A percentile compares a stretch with the other conserved stretches of the same genome.
phyloP scores from a whole-genome alignment of 306 rosid genomes.

The Cucurbita ficifolia region DNA sequence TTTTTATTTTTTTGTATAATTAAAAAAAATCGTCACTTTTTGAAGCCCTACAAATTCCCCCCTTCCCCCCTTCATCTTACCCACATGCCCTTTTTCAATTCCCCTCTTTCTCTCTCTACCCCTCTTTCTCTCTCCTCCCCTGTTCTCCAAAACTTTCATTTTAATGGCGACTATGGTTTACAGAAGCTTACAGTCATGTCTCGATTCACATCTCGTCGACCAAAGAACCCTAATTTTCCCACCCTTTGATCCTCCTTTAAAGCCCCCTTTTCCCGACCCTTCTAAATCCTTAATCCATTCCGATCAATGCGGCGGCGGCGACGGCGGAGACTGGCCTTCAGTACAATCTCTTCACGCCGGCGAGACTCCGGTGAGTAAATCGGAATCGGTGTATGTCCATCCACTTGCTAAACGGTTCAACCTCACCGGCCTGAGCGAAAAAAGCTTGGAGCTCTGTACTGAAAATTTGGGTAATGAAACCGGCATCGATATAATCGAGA shows the following conservation, averaged over 20 bases:
- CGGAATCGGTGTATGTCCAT: slow-evolving; percentile 32
- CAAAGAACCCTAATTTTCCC: not conserved
- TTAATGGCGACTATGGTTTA: slow-evolving; percentile 6
- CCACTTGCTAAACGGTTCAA: slow-evolving; percentile 39
- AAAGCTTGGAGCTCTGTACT: slow-evolving; percentile 64
- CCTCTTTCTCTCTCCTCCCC: not conserved
- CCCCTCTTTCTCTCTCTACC: not conserved
- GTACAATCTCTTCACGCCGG: slow-evolving; percentile 33
- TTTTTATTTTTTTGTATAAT: too few species aligned
- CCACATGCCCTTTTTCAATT: not conserved
- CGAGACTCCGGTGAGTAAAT: not conserved
- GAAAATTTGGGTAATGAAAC: slow-evolving; percentile 82
- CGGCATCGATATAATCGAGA: slow-evolving; percentile 46
- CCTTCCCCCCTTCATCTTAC: not conserved
- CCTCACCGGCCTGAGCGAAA: slow-evolving; percentile 24
- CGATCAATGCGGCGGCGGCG: slow-evolving; percentile 3
- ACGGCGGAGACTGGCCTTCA: slow-evolving; percentile 39
- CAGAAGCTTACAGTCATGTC: not conserved
- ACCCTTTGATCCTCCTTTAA: not conserved
- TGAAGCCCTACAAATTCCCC: slow-evolving; percentile 5
- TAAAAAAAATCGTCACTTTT: not conserved
- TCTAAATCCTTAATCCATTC: not conserved
- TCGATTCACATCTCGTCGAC: not conserved
- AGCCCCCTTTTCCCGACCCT: not conserved
- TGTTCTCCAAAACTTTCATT: not conserved